Conservation (phyloP, 164 flowering plant genomes). For the Magnolia kwangsiensis region DNA sequence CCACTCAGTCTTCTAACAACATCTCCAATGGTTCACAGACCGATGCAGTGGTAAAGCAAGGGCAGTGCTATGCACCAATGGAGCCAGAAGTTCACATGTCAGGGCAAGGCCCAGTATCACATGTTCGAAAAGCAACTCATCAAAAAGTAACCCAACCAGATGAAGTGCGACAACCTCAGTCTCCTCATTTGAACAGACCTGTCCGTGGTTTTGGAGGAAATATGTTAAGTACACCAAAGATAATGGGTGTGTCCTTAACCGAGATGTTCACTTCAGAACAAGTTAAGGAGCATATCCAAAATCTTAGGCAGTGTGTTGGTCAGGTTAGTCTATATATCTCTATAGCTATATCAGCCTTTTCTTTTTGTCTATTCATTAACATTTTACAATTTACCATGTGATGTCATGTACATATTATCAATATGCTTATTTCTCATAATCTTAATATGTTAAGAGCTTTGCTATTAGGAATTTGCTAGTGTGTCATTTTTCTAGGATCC, state of each 20-base stretch:
- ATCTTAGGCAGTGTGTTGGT: conserved; percentile 18
- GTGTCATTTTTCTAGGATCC: too few relatives aligned
- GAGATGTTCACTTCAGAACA: conserved; percentile 20
- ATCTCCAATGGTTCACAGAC: too few relatives aligned
- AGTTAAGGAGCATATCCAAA: conserved; percentile 15
- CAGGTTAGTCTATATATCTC: conserved; percentile 13
- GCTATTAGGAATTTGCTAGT: too few relatives aligned
- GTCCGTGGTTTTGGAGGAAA: background rate
- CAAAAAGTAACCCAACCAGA: too few relatives aligned
- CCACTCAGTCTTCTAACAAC: background rate
- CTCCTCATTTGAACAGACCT: too few relatives aligned
- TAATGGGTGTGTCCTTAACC: conserved; percentile 20
- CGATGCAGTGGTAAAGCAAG: background rate
- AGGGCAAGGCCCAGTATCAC: too few relatives aligned
- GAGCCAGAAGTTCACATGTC: background rate
- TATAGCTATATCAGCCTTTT: background rate
- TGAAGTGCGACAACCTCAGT: too few relatives aligned
- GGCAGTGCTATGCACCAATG: background rate
- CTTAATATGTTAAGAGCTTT: too few relatives aligned
- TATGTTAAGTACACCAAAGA: conserved; percentile 4
- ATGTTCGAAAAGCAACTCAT: too few relatives aligned
- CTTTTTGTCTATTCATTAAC: background rate
- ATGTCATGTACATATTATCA: too few relatives aligned
- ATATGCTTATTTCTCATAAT: too few relatives aligned
- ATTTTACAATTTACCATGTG: too few relatives aligned